A percentile compares a stretch with the other conserved stretches of the same genome.
Conservation (phyloP, 1,139 yeast species). For the Blastobotrys raffinosifermentans region DNA sequence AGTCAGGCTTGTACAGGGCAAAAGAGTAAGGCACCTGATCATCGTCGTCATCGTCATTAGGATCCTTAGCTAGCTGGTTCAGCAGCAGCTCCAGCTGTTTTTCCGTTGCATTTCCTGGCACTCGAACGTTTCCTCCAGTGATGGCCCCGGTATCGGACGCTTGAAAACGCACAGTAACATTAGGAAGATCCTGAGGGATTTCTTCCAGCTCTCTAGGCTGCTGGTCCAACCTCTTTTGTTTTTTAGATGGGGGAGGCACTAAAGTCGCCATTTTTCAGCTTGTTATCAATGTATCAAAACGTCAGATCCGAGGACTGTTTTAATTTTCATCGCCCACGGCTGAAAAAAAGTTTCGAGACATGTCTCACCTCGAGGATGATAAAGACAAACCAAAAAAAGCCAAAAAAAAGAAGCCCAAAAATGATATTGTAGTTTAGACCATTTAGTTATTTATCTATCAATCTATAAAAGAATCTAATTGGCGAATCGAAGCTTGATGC, state of each 20-base stretch:
- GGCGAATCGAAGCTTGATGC: no score
- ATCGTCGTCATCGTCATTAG: constrained; percentile 37
- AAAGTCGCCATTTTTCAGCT: constrained; percentile 72
- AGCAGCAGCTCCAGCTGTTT: constrained; percentile 82
- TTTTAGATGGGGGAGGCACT: constrained; percentile 89
- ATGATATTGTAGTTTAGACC: no score
- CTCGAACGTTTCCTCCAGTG: constrained; percentile 79
- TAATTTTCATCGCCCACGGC: no score
- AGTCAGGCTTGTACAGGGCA: constrained; percentile 47
- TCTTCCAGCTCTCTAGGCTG: constrained; percentile 68
- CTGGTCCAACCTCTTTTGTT: constrained; percentile 80
- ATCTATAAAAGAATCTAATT: no score
- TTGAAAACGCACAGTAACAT: constrained; percentile 82
- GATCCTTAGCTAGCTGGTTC: constrained; percentile 43
- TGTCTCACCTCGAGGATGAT: no score
- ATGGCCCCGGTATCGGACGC: constrained; percentile 93
- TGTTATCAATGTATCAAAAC: no score
- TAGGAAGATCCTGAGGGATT: constrained; percentile 74
- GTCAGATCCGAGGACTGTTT: no score
- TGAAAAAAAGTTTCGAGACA: no score
- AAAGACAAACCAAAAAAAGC: no score
- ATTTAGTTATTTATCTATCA: no score
- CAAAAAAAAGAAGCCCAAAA: no score
- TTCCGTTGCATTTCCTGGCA: constrained; percentile 85
- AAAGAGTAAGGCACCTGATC: constrained; percentile 92